Evolutionary conservation across 768 basidiomycete species (phyloP).

Genomic region (Lactifluus pinguis): DNA sequence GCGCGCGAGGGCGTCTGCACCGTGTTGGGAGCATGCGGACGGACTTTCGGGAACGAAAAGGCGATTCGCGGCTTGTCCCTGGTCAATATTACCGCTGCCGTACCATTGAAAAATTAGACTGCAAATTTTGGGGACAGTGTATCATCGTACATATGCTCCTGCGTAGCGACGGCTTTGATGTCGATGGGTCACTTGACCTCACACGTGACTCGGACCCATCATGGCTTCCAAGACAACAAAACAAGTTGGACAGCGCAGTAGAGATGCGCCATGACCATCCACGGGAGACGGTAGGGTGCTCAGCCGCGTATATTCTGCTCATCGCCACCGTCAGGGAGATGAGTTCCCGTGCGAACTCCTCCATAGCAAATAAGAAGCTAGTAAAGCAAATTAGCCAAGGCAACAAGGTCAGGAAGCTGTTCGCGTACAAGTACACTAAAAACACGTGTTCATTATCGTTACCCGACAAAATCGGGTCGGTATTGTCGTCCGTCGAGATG

Average conservation of each 20-base stretch:
- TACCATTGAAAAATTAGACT: background rate
- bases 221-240: slow-evolving; percentile 9
- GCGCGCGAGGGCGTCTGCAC: slow-evolving; percentile 64
- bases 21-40: slow-evolving; percentile 78
- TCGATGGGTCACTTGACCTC: background rate
- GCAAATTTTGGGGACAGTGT: background rate
- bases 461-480: no score
- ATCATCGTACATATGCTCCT: slow-evolving; percentile 24
- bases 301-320: slow-evolving; percentile 62
- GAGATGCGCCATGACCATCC: slow-evolving; percentile 16
- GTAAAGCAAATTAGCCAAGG: background rate
- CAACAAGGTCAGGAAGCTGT: no score
- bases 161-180: slow-evolving; percentile 16
- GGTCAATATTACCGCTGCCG: slow-evolving; percentile 43
- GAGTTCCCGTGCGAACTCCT: slow-evolving; percentile 86
- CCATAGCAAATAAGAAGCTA: slow-evolving; percentile 93
- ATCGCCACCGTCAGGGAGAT: slow-evolving; percentile 78
- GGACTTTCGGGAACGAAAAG: slow-evolving; percentile 72
- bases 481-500: slow-evolving; percentile 21
- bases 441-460: no score
- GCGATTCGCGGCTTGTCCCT: slow-evolving; percentile 30
- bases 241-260: slow-evolving; percentile 33
- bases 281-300: slow-evolving; percentile 36
- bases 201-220: background rate
- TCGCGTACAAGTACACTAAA: no score